A percentile compares a stretch with the other conserved stretches of the same genome.
phyloP scores from a whole-genome alignment of 2,329 filamentous ascomycete species.

The Aspergillus texensis region DNA sequence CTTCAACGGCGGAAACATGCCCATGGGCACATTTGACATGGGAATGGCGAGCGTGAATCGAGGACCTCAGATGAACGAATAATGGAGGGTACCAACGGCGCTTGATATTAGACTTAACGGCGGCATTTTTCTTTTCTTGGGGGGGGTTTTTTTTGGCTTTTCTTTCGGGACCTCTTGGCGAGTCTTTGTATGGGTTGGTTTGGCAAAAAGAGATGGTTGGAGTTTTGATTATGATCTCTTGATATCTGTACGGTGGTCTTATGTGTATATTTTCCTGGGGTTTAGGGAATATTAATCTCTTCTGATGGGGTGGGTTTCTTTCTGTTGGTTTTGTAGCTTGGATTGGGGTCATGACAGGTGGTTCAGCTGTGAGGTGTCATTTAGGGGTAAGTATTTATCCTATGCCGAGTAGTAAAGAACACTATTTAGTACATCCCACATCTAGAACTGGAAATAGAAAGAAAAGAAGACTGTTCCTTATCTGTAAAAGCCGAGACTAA shows the following conservation, averaged over 20 bases:
- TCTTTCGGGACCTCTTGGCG: neutral
- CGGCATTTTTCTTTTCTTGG: neutral
- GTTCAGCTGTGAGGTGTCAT: neutral
- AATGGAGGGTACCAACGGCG: neutral
- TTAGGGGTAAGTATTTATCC: too few relatives aligned
- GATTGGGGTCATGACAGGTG: neutral
- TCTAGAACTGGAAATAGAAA: too few relatives aligned
- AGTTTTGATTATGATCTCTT: conserved; percentile 4
- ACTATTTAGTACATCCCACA: too few relatives aligned
- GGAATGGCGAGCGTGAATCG: conserved; percentile 27
- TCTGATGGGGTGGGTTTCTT: neutral
- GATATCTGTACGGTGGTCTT: conserved; percentile 6
- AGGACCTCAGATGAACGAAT: conserved; percentile 15
- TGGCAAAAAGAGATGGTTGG: conserved; percentile 10
- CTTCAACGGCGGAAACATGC: conserved; percentile 25
- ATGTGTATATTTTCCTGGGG: neutral
- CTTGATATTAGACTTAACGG: conserved; percentile 7
- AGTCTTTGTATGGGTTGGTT: neutral
- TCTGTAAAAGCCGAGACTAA: too few relatives aligned
- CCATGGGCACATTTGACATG: conserved; percentile 32
- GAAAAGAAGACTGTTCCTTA: too few relatives aligned
- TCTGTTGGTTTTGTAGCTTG: neutral
- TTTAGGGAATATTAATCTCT: neutral
- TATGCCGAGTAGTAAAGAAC: too few relatives aligned
- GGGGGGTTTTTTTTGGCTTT: neutral